These are phyloP conservation scores for Eimeria necatrix DNA, from an alignment of 169 alveolate species.

Conservation along the genomic window DNA sequence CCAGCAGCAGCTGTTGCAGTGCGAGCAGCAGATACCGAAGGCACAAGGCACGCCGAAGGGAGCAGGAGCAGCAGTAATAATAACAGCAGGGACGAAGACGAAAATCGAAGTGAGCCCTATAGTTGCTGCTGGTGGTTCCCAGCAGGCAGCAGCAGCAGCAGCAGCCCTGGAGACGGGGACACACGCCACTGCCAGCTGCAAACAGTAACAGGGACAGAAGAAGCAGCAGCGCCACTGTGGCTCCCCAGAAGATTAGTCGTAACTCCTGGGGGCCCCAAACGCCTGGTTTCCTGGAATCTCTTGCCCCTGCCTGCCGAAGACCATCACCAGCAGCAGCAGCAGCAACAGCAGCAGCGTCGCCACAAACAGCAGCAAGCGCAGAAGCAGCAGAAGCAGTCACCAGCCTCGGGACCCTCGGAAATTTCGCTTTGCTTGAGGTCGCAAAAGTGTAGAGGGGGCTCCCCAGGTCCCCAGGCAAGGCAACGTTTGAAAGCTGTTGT, in stretches of 20 bases:
- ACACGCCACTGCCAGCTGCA: conserved; percentile 21
- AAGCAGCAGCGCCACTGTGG: not conserved
- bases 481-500: no score
- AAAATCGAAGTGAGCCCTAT: not conserved
- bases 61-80: conserved; percentile 16
- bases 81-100: not conserved
- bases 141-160: conserved; percentile 36
- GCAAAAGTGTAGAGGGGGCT: not conserved
- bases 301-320: not conserved
- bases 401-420: not conserved
- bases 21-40: not conserved
- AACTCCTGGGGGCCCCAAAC: not conserved
- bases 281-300: not conserved
- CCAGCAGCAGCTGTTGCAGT: conserved; percentile 5
- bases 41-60: not conserved
- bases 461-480: not conserved
- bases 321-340: not conserved
- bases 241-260: not conserved
- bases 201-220: not conserved
- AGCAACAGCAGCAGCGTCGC: conserved; percentile 12
- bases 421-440: not conserved
- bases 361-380: not conserved
- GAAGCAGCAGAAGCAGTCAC: not conserved
- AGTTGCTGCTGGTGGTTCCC: conserved; percentile 45
- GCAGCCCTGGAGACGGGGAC: not conserved